Base-by-base conservation (phyloP, 148 eudicot genomes). In the Hydrangea macrophylla region DNA sequence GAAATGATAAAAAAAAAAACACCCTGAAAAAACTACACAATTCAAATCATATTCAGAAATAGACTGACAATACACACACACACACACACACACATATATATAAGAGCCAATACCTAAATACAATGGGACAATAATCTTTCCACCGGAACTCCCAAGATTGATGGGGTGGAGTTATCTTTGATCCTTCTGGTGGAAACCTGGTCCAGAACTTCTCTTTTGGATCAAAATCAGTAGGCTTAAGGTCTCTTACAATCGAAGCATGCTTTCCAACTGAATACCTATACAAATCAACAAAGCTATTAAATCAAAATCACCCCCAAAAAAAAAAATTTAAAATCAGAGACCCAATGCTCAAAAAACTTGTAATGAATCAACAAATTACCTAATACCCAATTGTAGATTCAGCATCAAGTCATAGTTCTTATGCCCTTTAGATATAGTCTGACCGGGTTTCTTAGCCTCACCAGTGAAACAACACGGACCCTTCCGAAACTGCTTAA, bases 311-410 rank as follows among this genome's bases (percentile, higher is more conserved):
- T 12, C 18, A 26, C 42, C 15, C 39, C 50, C 17, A 45, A 55
- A 56, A 7, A 1, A 32, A 31, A 33, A 23, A 22, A 12, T 39
- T 27, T 18, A 58, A 6, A 55, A 63, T n/a, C 22, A 48, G 6
- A 48, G 23, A 48, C 22, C n/a, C 9, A 48, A 18, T 30, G 24
- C 18, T n/a, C n/a, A n/a, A n/a, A n/a, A n/a, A n/a, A n/a, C n/a
- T n/a, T n/a, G n/a, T 0, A 62, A 62, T 15, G 7, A 62, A 62
- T 12, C 42, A 51, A 37, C 23, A 15, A 12, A 27, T 26, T 81
- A 90, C 94, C 97, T 84, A 33, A 91, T 85, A 39, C 97, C 97
- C 70, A 86, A 54, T 71, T 91, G 97, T 70, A 91, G 90, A 86
- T 88, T 88, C 28, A 91, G 90, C 95, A 89, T 89, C 72, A 89